Percentiles rank a stretch among this genome's conserved stretches.
phyloP scores from a whole-genome alignment of 768 basidiomycete species.

The Pholiota microspora region DNA sequence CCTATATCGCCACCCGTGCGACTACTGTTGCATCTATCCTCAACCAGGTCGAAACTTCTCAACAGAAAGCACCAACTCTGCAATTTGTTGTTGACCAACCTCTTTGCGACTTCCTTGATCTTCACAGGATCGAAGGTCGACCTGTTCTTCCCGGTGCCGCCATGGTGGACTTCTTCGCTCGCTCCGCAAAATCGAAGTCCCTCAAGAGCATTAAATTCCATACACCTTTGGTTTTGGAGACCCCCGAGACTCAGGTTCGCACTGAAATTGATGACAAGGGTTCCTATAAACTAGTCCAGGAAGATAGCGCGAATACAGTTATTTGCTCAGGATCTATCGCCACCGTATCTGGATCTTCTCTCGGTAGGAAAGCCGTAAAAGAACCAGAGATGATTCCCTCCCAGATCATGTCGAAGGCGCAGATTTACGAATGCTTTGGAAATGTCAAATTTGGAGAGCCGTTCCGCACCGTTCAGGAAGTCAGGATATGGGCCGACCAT shows the following conservation, averaged over 20 bases:
- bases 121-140: slow-evolving; percentile 34
- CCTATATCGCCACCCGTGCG: slow-evolving; percentile 25
- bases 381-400: slow-evolving; percentile 21
- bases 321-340: slow-evolving; percentile 29
- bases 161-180: slow-evolving; percentile 30
- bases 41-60: slow-evolving; percentile 1
- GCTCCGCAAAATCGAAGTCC: slow-evolving; percentile 13
- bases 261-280: slow-evolving; percentile 21
- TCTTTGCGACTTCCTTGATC: slow-evolving; percentile 26
- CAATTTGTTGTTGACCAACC: slow-evolving; percentile 25
- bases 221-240: slow-evolving; percentile 27
- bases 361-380: slow-evolving; percentile 14
- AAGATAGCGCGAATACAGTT: slow-evolving; percentile 17
- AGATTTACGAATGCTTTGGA: slow-evolving; percentile 29
- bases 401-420: slow-evolving; percentile 25
- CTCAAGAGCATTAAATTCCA: slow-evolving; percentile 30
- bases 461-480: slow-evolving; percentile 28
- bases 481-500: slow-evolving; percentile 29
- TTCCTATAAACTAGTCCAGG: slow-evolving; percentile 23
- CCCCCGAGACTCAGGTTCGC: slow-evolving; percentile 20
- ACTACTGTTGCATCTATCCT: slow-evolving; percentile 17
- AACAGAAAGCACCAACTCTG: slow-evolving; percentile 4
- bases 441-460: slow-evolving; percentile 33
- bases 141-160: slow-evolving; percentile 33
- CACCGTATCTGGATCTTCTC: slow-evolving; percentile 9